Evolutionary conservation across 2,329 filamentous ascomycete species (phyloP).

Genomic region (Lasiodiplodia sp.): DNA sequence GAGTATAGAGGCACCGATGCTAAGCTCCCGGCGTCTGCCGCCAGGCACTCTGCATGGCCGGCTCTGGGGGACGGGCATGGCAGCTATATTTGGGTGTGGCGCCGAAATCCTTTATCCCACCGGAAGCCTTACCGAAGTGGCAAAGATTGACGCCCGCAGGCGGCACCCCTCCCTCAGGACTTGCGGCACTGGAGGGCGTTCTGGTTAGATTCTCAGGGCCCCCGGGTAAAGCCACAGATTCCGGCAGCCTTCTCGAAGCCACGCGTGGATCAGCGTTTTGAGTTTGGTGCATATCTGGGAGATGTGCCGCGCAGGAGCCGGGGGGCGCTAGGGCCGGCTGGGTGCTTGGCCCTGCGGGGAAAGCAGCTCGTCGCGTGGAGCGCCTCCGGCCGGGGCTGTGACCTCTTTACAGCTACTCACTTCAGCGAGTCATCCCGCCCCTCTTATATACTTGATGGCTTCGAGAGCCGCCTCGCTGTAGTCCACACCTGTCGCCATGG

Average conservation of each 20-base stretch:
- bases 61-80: background rate
- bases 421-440: conserved; percentile 13
- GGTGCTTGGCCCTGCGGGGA: conserved; percentile 16
- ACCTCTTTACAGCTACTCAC: conserved; percentile 18
- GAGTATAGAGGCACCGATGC: background rate
- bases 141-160: background rate
- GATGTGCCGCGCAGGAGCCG: background rate
- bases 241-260: conserved; percentile 20
- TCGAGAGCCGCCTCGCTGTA: conserved; percentile 4
- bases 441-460: conserved; percentile 11
- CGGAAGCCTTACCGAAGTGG: background rate
- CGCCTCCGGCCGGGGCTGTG: conserved; percentile 1
- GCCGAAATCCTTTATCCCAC: conserved; percentile 24
- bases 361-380: conserved; percentile 2
- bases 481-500: conserved; percentile 12
- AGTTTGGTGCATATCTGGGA: background rate
- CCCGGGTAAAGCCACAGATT: conserved; percentile 15
- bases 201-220: background rate
- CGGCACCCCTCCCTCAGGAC: background rate
- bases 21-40: background rate
- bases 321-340: too few species aligned
- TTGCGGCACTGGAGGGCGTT: background rate
- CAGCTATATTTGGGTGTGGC: conserved; percentile 20
- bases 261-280: conserved; percentile 4
- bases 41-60: background rate